phyloP scores from a whole-genome alignment of 768 basidiomycete genomes.

The Austroboletus eburneus region DNA sequence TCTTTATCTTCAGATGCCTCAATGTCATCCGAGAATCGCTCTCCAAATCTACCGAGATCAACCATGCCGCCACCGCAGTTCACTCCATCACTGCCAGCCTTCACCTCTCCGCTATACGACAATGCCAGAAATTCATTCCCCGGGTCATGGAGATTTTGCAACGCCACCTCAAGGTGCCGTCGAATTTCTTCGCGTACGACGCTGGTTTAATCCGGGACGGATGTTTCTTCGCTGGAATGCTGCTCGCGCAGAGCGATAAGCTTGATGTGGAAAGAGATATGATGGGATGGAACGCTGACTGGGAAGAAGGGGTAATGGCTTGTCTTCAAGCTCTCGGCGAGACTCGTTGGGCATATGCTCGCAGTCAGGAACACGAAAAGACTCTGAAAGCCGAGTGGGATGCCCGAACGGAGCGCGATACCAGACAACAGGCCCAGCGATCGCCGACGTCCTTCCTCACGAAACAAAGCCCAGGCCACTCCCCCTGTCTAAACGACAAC shows the following conservation, averaged over 20 bases:
- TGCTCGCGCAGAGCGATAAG: slow-evolving; percentile 59
- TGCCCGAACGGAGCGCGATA: slow-evolving; percentile 31
- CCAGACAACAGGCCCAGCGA: slow-evolving; percentile 23
- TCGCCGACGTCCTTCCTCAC: slow-evolving; percentile 21
- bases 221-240: slow-evolving; percentile 80
- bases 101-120: slow-evolving; percentile 43
- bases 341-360: slow-evolving; percentile 80
- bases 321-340: slow-evolving; percentile 75
- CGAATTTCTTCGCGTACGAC: slow-evolving; percentile 76
- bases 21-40: slow-evolving; percentile 85
- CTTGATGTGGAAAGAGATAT: slow-evolving; percentile 18
- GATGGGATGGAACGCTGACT: slow-evolving; percentile 26
- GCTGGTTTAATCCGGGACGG: slow-evolving; percentile 84
- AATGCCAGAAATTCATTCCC: slow-evolving; percentile 49
- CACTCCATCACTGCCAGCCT: slow-evolving; percentile 46
- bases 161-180: slow-evolving; percentile 39
- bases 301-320: slow-evolving; percentile 34
- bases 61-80: slow-evolving; percentile 40
- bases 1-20: slow-evolving; percentile 89
- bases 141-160: slow-evolving; percentile 49
- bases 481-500: slow-evolving; percentile 22
- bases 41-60: slow-evolving; percentile 38
- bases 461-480: slow-evolving; percentile 28
- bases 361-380: slow-evolving; percentile 67
- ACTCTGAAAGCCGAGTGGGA: slow-evolving; percentile 51